phyloP scores from a whole-genome alignment of 2,329 filamentous ascomycete genomes.

The Drechmeria coniospora region DNA sequence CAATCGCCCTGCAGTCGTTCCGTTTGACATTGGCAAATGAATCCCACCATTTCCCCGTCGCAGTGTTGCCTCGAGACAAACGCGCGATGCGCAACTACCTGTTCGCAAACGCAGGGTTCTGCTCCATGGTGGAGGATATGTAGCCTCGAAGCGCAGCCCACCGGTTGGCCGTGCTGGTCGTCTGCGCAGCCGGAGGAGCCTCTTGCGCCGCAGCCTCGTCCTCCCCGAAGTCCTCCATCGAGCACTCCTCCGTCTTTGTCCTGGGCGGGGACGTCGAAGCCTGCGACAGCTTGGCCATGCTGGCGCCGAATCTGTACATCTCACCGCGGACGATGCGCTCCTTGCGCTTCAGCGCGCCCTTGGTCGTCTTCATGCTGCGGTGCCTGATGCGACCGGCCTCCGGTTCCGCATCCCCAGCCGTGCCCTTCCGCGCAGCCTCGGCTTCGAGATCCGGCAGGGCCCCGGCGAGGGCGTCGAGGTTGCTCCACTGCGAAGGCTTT shows the following conservation, averaged over 20 bases:
- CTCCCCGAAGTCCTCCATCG: too few species aligned
- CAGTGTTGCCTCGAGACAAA: not conserved
- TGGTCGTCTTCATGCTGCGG: slow-evolving; percentile 58
- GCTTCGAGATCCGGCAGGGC: slow-evolving; percentile 52
- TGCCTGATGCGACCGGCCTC: slow-evolving; percentile 49
- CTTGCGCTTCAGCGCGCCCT: slow-evolving; percentile 70
- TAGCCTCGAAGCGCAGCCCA: slow-evolving; percentile 76
- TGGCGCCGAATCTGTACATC: slow-evolving; percentile 70
- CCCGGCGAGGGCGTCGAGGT: slow-evolving; percentile 58
- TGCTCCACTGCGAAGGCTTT: slow-evolving; percentile 53
- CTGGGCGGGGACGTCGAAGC: too few species aligned
- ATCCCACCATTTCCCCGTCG: not conserved
- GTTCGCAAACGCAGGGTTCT: slow-evolving; percentile 56
- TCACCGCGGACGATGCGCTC: slow-evolving; percentile 66
- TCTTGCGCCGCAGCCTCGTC: slow-evolving; percentile 7
- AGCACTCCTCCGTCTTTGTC: too few species aligned
- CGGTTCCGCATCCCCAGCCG: slow-evolving; percentile 28
- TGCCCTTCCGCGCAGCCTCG: slow-evolving; percentile 28
- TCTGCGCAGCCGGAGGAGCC: slow-evolving; percentile 4
- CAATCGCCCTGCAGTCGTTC: too few species aligned
- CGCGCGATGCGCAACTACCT: slow-evolving; percentile 9
- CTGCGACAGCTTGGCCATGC: slow-evolving; percentile 72
- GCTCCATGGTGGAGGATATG: slow-evolving; percentile 78
- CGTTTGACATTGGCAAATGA: too few species aligned
- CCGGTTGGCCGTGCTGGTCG: slow-evolving; percentile 35